Evolutionary conservation across 2,329 filamentous ascomycete species (phyloP).

Genomic region (Colletotrichum shisoi): DNA sequence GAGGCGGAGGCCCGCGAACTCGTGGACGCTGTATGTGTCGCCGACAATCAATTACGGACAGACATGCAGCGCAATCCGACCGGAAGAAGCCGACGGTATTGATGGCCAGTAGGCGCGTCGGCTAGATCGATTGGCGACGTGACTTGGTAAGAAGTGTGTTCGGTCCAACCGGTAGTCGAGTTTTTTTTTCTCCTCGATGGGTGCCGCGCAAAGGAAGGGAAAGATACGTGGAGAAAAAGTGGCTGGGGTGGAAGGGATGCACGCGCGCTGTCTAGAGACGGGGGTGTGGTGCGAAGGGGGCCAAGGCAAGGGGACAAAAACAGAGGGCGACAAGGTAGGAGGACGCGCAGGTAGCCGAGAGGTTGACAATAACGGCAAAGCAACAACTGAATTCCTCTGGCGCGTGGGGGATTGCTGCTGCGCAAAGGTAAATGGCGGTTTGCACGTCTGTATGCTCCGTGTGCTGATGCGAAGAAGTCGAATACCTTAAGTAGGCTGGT

Average conservation of each 20-base stretch:
- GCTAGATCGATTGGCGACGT: constrained; percentile 23
- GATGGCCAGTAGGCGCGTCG: constrained; percentile 32
- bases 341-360: constrained; percentile 2
- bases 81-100: constrained; percentile 18
- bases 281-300: constrained; percentile 7
- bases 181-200: constrained; percentile 24
- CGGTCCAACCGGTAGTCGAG: constrained; percentile 24
- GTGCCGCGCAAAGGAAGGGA: constrained; percentile 28
- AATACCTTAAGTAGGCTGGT: constrained; percentile 21
- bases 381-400: neutral
- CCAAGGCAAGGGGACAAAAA: neutral
- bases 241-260: constrained; percentile 35
- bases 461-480: constrained; percentile 9
- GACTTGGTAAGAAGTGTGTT: constrained; percentile 18
- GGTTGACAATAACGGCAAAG: neutral
- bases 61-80: constrained; percentile 29
- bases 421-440: neutral
- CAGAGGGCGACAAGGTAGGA: neutral
- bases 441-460: constrained; percentile 5
- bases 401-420: neutral
- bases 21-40: constrained; percentile 24
- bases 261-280: constrained; percentile 16
- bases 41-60: constrained; percentile 32
- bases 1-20: constrained; percentile 11
- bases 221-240: constrained; percentile 38